phyloP scores from a whole-genome alignment of 164 flowering plant genomes.

The Brasenia schreberi region DNA sequence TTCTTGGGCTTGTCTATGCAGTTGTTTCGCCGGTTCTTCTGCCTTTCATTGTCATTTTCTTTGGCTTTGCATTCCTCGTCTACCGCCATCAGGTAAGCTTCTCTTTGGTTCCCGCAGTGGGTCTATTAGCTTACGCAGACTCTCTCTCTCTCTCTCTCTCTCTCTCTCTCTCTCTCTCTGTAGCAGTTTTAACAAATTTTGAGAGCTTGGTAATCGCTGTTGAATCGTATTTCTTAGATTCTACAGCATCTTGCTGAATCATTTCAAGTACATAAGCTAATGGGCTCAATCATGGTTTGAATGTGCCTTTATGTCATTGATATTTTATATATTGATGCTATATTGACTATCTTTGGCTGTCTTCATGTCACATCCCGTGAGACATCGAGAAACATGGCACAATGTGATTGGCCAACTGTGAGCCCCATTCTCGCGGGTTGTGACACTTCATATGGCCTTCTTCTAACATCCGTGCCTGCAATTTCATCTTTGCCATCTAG shows the following conservation, averaged over 20 bases:
- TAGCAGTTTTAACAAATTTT: no score
- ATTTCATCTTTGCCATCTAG: not conserved
- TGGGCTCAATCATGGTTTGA: no score
- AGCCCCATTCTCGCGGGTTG: no score
- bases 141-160: not conserved
- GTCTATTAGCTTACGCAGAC: not conserved
- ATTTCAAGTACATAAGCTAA: no score
- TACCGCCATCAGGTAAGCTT: constrained; percentile 90
- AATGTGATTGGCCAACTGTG: no score
- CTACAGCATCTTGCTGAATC: no score
- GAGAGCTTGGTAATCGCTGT: no score
- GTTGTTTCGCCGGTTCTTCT: constrained; percentile 92
- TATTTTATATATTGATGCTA: not conserved
- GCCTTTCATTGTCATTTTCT: constrained; percentile 87
- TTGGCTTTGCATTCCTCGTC: constrained; percentile 80
- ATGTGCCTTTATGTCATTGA: not conserved
- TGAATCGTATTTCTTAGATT: no score
- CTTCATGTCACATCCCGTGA: not conserved
- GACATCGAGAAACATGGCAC: no score
- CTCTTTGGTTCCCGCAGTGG: not conserved
- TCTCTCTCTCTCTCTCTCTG: no score
- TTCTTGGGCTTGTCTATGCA: constrained; percentile 80
- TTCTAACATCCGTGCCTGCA: not conserved
- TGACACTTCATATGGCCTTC: not conserved
- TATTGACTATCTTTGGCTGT: not conserved